These are phyloP conservation scores for Hondaea fermentalgiana DNA, from an alignment of 108 stramenopile genomes.

Conservation along the genomic window DNA sequence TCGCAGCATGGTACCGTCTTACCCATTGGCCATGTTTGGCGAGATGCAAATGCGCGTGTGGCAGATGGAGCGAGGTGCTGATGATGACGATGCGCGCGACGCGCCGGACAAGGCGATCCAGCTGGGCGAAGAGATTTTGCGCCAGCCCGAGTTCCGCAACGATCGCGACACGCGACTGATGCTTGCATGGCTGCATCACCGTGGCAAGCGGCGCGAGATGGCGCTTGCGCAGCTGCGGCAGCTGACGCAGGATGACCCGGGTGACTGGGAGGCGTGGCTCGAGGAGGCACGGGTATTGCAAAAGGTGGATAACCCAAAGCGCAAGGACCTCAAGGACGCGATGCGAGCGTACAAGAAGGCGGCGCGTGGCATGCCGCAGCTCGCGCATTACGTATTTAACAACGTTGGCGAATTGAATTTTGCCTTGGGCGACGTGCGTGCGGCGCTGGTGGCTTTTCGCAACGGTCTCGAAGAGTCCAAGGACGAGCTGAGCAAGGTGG, in stretches of 20 bases:
- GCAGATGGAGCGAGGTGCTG: not conserved
- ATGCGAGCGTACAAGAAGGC: constrained; percentile 4
- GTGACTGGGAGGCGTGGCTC: constrained; percentile 1
- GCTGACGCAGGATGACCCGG: not conserved
- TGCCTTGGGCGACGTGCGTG: not conserved
- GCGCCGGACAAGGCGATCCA: not conserved
- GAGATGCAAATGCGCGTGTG: constrained; percentile 1
- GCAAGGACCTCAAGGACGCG: not conserved
- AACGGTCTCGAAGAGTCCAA: not conserved
- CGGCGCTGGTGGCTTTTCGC: not conserved
- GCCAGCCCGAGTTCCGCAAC: not conserved
- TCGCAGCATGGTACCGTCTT: not conserved
- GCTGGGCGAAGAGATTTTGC: not conserved
- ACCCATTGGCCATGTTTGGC: not conserved
- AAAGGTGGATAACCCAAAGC: not conserved
- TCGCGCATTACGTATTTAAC: not conserved
- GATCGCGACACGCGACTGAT: constrained; percentile 4
- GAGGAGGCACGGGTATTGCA: not conserved
- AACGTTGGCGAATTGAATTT: constrained; percentile 10
- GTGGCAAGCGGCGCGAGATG: not conserved
- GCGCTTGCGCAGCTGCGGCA: not conserved
- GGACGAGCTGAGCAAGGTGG: not conserved
- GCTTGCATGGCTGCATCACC: not conserved
- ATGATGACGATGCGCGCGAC: not conserved
- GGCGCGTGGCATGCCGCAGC: not conserved